Base-by-base conservation (phyloP, 805 yeast genomes). In the Metschnikowia peoriensis region DNA sequence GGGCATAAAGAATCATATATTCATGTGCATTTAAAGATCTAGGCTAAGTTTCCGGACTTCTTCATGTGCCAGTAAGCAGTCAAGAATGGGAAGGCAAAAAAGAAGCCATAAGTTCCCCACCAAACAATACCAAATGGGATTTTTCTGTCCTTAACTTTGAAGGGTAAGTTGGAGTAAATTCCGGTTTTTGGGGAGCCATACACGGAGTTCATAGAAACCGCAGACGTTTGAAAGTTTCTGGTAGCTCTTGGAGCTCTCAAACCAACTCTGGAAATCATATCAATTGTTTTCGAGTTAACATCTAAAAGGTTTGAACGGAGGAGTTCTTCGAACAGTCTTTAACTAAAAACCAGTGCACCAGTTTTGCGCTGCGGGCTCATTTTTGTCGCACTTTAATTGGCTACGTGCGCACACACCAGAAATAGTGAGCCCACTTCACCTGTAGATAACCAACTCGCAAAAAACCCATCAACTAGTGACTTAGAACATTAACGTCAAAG, bases 101-200 rank as follows among this genome's bases (percentile, higher is more conserved):
- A 53, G 42, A 55, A 60, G 16, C 67, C 68, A 60, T 86, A 79
- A 76, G 84, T 86, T 49, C 91, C 83, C 80, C 88, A 86, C 79
- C 87, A 96, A 61, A 86, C 80, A 49, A 90, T 76, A 61, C 85
- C 89, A 71, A 81, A 91, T 61, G 97, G 98, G 60, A 93, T 81
- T 78, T 84, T 88, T 82, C 96, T 91, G 83, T 85, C 80, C 82
- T 90, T 91, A 58, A 93, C 96, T 81, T 84, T 84, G 84, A 93
- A 94, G 61, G 99, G 99, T 59, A 93, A 68, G 83, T 94, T 93
- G 66, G 87, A 78, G 85, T 94, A 94, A 45, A 86, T 85, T 67
- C 97, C 97, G 50, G 59, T 59, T 60, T 70, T 66, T 46, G 78
- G 78, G 43, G 72, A 50, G 43, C 78, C 78, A 60, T 61, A 72